Percentiles rank a stretch among this genome's conserved stretches.
These are phyloP conservation scores for Cordyceps tenuipes DNA, from an alignment of 2,329 filamentous ascomycete genomes.

Conservation along the genomic window DNA sequence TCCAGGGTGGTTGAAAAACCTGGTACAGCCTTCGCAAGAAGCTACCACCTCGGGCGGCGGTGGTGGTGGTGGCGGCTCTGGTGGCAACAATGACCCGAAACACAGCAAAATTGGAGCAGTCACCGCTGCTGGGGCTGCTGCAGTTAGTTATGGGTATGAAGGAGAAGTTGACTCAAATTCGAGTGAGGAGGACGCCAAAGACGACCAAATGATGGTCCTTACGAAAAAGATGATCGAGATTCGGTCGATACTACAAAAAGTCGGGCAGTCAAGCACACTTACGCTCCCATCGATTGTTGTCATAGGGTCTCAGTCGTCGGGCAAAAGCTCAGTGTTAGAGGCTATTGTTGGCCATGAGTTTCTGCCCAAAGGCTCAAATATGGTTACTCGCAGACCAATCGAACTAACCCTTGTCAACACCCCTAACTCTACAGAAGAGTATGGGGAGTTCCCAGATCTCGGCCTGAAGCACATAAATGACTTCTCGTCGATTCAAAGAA, in stretches of 20 bases:
- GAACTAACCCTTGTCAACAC: conserved; percentile 96
- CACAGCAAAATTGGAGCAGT: conserved; percentile 52
- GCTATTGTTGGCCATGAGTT: conserved; percentile 98
- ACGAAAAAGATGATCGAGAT: conserved; percentile 99
- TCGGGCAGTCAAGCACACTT: conserved; percentile 83
- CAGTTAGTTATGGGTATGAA: conserved; percentile 71
- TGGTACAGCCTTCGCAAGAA: conserved; percentile 43
- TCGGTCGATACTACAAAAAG: conserved; percentile 77
- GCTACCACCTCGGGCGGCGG: conserved; percentile 41
- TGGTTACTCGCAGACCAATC: conserved; percentile 94
- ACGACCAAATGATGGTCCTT: conserved; percentile 99
- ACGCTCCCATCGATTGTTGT: conserved; percentile 97
- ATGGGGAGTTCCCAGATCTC: conserved; percentile 91
- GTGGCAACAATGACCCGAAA: conserved; percentile 44
- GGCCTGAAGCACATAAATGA: conserved; percentile 85
- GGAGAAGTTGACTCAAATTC: conserved; percentile 52
- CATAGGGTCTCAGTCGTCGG: conserved; percentile 95
- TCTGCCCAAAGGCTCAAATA: conserved; percentile 93
- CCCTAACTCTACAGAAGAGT: conserved; percentile 76
- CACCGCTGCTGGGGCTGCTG: conserved; percentile 62
- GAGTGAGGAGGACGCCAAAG: conserved; percentile 61
- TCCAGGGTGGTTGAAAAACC: conserved; percentile 69
- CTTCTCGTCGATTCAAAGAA: conserved; percentile 86
- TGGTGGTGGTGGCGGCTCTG: conserved; percentile 38
- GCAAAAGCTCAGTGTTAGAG: conserved; percentile 94